Evolutionary conservation across 2,329 filamentous ascomycete genomes (phyloP), one percentile per base, ranked within the genome.

Genomic region (Xylaria sp.): DNA sequence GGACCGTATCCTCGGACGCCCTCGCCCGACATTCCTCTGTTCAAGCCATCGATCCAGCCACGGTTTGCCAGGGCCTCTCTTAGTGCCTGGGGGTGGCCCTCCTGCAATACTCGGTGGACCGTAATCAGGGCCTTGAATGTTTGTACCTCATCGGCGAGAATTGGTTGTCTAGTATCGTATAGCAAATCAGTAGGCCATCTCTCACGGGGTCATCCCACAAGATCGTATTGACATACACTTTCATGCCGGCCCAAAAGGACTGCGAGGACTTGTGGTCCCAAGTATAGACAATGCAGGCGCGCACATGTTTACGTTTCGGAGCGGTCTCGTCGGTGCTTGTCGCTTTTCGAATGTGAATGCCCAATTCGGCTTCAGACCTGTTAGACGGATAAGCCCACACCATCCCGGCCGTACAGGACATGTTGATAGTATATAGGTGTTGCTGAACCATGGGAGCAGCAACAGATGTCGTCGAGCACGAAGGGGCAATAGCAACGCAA

Each of bases 121-220:
- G 94, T 98, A 78, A 98, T 98, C 69, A 99, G 88, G 57, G 96
- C 94, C 81, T 99, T 99, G 87, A 98, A 99, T 3, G 96, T 98
- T 84, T 99, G 96, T 47, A 99, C 91, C 84, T 99, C 96, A 79
- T 99, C 96, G 81, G 96, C 95, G 73, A 98, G 89, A 78, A 99
- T 94, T n/a, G 96, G 96, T 84, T 98, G 95, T 77, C 93, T 97
- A 74, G 48, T 70, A 44, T 65, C 54, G 69, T 65, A 64, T 60
- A 27, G 27, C 27, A 35, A 53, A 70, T 75, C 64, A 76, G 72
- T 61, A 47, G n/a, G 32, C 59, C 40, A 47, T 42, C 44, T 60
- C 21, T 13, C 21, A 35, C 44, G 35, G 18, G 13, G 48, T 32
- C 10, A 44, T 9, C 23, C 51, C 21, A 13, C 54, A 12, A 8